These are phyloP conservation scores for Lactarius trivialis DNA, from an alignment of 768 basidiomycete species.

Conservation along the genomic window DNA sequence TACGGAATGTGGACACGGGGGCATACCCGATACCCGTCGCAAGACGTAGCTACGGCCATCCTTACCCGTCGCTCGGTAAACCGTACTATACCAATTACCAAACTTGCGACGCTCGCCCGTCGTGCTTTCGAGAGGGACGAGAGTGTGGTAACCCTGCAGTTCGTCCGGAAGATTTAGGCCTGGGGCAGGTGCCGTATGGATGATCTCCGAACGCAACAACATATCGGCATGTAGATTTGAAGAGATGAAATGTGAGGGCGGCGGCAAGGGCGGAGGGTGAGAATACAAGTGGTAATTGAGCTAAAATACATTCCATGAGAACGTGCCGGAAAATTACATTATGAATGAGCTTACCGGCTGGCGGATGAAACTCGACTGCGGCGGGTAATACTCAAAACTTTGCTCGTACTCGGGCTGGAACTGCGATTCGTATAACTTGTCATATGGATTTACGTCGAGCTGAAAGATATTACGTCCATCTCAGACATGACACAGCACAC, in stretches of 20 bases:
- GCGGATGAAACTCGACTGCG: conserved; percentile 45
- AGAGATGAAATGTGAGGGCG: conserved; percentile 75
- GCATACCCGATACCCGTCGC: conserved; percentile 81
- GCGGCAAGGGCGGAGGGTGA: conserved; percentile 51
- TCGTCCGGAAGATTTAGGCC: conserved; percentile 73
- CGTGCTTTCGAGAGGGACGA: conserved; percentile 68
- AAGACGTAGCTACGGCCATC: conserved; percentile 78
- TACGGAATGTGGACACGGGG: conserved; percentile 2
- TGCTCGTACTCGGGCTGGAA: conserved; percentile 32
- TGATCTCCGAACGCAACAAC: conserved; percentile 43
- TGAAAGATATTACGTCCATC: conserved; percentile 22
- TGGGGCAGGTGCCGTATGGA: conserved; percentile 32
- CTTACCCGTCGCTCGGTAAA: conserved; percentile 75
- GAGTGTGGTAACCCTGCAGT: conserved; percentile 83
- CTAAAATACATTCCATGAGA: conserved; percentile 34
- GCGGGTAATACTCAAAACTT: conserved; percentile 35
- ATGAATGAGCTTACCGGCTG: conserved; percentile 50
- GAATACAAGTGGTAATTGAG: conserved; percentile 93
- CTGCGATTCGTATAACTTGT: conserved; percentile 28
- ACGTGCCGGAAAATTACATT: background rate
- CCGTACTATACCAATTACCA: conserved; percentile 76
- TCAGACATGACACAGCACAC: conserved; percentile 13
- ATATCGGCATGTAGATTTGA: conserved; percentile 61
- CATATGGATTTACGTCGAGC: conserved; percentile 23
- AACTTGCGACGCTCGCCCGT: conserved; percentile 60